A percentile compares a stretch with the other conserved stretches of the same genome.
Conservation (phyloP, 305 asterid species). For the Fraxinus ornus region DNA sequence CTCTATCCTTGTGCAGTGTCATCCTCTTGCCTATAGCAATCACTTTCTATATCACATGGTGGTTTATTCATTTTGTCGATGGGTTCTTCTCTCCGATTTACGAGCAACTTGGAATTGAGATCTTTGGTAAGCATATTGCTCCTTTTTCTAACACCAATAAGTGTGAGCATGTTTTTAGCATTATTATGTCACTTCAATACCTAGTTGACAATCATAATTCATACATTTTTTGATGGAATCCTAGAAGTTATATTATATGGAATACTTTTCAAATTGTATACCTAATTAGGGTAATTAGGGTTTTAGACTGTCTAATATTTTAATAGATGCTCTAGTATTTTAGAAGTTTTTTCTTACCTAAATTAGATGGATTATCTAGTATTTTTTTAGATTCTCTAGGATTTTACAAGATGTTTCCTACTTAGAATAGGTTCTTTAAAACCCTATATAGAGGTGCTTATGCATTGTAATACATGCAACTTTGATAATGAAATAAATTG, state of each 20-base stretch:
- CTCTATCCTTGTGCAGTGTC: slow-evolving; percentile 33
- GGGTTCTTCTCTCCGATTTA: slow-evolving; percentile 46
- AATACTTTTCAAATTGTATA: too few relatives aligned
- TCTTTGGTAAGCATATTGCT: slow-evolving; percentile 30
- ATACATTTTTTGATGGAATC: too few relatives aligned
- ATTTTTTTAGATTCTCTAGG: too few relatives aligned
- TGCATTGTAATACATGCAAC: background rate
- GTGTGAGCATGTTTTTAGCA: background rate
- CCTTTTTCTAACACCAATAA: background rate
- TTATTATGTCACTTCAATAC: background rate
- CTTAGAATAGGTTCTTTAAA: background rate
- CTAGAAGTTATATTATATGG: too few relatives aligned
- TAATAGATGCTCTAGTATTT: background rate
- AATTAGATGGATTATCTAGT: background rate
- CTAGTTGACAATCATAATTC: background rate
- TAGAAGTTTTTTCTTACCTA: background rate
- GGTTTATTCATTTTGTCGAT: slow-evolving; percentile 45
- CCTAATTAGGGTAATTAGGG: background rate
- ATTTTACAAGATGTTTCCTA: background rate
- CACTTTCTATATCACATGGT: slow-evolving; percentile 45
- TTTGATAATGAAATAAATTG: background rate
- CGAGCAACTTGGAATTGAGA: slow-evolving; percentile 36
- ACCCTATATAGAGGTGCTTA: background rate
- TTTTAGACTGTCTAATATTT: too few relatives aligned
- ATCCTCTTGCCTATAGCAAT: slow-evolving; percentile 42